These are phyloP conservation scores for Phaeomoniella chlamydospora DNA, from an alignment of 2,329 filamentous ascomycete species.

Conservation along the genomic window DNA sequence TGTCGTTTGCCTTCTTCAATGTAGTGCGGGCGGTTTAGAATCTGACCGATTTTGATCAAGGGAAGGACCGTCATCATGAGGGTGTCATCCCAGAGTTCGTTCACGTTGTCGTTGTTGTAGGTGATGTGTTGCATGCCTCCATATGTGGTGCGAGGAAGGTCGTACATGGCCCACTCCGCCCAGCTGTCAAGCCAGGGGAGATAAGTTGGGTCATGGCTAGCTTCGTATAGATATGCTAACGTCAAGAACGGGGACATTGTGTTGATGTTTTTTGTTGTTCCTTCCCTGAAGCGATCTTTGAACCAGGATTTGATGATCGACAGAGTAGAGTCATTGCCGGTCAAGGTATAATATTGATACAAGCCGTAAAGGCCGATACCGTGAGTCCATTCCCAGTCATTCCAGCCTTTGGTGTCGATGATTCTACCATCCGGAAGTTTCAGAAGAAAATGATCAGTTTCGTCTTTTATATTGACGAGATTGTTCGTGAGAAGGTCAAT, in stretches of 20 bases:
- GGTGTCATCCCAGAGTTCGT: conserved; percentile 75
- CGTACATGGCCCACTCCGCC: conserved; percentile 73
- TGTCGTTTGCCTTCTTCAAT: conserved; percentile 65
- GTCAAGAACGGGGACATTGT: conserved; percentile 70
- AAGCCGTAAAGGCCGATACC: conserved; percentile 68
- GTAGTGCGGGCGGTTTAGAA: conserved; percentile 57
- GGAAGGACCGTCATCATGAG: conserved; percentile 80
- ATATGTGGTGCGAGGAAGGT: conserved; percentile 55
- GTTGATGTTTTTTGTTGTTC: conserved; percentile 74
- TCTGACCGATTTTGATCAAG: conserved; percentile 61
- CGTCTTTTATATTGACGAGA: conserved; percentile 64
- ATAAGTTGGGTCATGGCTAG: conserved; percentile 53
- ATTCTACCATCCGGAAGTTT: conserved; percentile 56
- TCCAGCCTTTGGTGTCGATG: conserved; percentile 76
- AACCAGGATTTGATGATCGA: conserved; percentile 63
- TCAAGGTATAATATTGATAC: conserved; percentile 68
- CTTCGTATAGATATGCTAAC: conserved; percentile 64
- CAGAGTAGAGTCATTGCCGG: conserved; percentile 45
- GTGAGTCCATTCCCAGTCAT: conserved; percentile 73
- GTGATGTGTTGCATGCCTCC: conserved; percentile 65
- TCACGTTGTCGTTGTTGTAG: conserved; percentile 53
- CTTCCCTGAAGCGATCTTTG: conserved; percentile 48
- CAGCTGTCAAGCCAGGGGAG: conserved; percentile 65
- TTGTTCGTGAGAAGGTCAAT: conserved; percentile 57
- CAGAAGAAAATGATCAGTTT: conserved; percentile 58